Conservation (phyloP, 352 stramenopile species). For the Thraustochytrium sp. region DNA sequence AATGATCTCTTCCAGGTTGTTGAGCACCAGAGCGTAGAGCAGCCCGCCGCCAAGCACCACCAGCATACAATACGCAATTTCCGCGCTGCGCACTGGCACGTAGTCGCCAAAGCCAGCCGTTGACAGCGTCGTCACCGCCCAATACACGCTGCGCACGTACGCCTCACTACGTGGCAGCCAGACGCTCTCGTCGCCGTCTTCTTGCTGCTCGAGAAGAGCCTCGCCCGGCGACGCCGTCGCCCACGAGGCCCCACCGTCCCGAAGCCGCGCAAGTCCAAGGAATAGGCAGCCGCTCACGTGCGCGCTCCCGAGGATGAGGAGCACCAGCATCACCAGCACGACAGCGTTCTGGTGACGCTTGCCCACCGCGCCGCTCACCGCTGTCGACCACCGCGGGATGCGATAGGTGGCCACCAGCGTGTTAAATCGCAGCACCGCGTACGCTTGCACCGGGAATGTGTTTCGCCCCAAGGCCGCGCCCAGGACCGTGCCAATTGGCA, state of each 20-base stretch:
- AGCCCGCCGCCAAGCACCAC: slow-evolving; percentile 1
- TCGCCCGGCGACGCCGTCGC: neutral
- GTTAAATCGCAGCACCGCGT: neutral
- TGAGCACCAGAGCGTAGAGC: slow-evolving; percentile 19
- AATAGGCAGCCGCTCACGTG: neutral
- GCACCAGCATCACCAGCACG: neutral
- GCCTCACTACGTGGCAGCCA: neutral
- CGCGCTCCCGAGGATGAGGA: neutral
- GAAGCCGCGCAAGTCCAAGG: neutral
- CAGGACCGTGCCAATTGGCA: neutral
- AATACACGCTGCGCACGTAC: slow-evolving; percentile 16
- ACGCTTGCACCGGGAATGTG: neutral
- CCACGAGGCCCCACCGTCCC: neutral
- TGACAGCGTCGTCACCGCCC: slow-evolving; percentile 16
- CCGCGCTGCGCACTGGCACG: neutral
- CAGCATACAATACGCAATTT: slow-evolving; percentile 9
- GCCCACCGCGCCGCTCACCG: neutral
- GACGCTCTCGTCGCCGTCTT: neutral
- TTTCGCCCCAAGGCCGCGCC: neutral
- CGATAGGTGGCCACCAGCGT: neutral
- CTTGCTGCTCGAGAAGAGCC: neutral
- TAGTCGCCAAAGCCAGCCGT: slow-evolving; percentile 33
- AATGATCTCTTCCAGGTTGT: slow-evolving; percentile 30
- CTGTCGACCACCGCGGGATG: neutral
- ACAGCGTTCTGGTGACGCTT: neutral